Evolutionary conservation across 108 stramenopile genomes (phyloP), one percentile per base, ranked within the genome.

Genomic region (Chaetoceros muelleri): DNA sequence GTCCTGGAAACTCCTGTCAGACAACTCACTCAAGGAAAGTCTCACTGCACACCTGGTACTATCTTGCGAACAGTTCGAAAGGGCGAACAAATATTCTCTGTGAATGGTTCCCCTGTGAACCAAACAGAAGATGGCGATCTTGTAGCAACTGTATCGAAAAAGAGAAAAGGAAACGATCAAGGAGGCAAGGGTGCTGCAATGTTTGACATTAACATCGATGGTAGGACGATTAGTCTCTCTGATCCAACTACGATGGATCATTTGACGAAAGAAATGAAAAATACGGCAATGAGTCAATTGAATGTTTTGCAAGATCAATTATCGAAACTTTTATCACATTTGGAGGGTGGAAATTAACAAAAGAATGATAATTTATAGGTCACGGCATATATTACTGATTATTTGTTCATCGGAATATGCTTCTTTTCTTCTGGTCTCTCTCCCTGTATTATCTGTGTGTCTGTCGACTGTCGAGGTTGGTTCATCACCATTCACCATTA

Each of bases 251-350:
- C 66, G 23, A 58, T 82, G 2, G 30, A 64, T 44, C 52, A 72
- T 31, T 53, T 86, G 34, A 79, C 75, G 53, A 50, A 65, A 13
- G 63, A 70, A 30, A 67, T 82, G 61, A 86, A 86, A 52, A 69
- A 65, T 2, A 71, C 72, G 22, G 81, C 81, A 13, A 70, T 69
- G 28, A 44, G 61, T 16, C 81, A 82, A 58, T 62, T 82, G 46
- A 76, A 81, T 53, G 79, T 78, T 20, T 62, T 82, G 57, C 79
- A 86, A 52, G 81, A 82, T 55, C 85, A 86, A 60, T 82, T 82
- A 77, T 75, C 80, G 10, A 81, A 68, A 52, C 73, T 81, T 62
- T 80, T 86, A 79, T 77, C 77, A 23, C 76, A 86, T 51, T 67
- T 81, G 49, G 34, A 40, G n/a, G n/a, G n/a, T n/a, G n/a, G n/a